These are phyloP conservation scores for Nitzschia palea DNA, from an alignment of 108 stramenopile species.

Conservation along the genomic window DNA sequence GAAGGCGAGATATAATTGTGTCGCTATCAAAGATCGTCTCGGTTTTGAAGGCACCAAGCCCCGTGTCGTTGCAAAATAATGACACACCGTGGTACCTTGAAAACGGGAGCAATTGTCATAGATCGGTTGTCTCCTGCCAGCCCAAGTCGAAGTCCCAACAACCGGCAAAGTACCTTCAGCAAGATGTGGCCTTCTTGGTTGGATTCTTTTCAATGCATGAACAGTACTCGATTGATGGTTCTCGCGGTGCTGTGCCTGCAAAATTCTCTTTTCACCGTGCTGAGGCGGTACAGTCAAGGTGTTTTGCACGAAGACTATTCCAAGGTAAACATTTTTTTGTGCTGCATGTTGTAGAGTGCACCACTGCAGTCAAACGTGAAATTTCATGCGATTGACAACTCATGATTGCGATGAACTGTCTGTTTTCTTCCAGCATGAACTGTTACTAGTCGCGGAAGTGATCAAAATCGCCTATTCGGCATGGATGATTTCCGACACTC, in stretches of 20 bases:
- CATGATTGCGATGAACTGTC: neutral
- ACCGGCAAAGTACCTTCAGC: no score
- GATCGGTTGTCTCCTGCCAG: no score
- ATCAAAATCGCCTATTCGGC: slow-evolving; percentile 80
- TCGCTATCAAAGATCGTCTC: no score
- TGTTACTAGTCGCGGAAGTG: slow-evolving; percentile 72
- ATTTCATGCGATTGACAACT: neutral
- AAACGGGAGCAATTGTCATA: no score
- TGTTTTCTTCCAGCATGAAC: slow-evolving; percentile 61
- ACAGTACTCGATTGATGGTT: slow-evolving; percentile 65
- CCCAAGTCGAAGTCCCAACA: no score
- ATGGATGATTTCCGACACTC: slow-evolving; percentile 44
- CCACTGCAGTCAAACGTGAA: neutral
- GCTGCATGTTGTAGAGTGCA: neutral
- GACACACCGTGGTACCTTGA: no score
- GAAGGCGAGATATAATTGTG: no score
- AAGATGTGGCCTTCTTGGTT: no score
- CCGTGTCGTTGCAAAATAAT: no score
- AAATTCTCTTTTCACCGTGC: slow-evolving; percentile 85
- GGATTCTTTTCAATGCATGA: slow-evolving; percentile 42
- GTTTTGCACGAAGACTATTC: slow-evolving; percentile 82
- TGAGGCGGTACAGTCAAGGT: slow-evolving; percentile 83
- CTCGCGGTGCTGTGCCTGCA: slow-evolving; percentile 75
- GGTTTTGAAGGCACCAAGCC: no score
- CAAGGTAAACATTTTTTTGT: slow-evolving; percentile 52